Percentiles rank a stretch among this genome's conserved stretches.
phyloP scores from a whole-genome alignment of 257 asterid species.

The Solanum appendiculatum region DNA sequence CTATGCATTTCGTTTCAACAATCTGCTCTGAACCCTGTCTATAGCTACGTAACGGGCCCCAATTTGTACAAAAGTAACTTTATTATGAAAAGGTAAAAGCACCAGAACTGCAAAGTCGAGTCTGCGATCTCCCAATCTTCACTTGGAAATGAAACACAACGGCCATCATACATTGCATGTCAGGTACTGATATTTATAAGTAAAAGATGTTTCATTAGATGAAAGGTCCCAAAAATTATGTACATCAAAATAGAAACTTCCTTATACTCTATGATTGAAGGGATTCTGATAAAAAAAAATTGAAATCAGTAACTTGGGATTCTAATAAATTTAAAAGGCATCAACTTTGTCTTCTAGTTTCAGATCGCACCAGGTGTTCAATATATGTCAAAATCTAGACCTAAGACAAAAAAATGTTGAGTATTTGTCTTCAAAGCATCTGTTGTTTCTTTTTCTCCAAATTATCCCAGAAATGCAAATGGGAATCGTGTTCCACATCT shows the following conservation, averaged over 20 bases:
- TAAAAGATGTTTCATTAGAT: background rate
- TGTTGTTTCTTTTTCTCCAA: background rate
- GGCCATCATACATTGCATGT: constrained; percentile 25
- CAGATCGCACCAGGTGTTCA: background rate
- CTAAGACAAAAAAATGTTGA: background rate
- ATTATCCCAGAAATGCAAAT: background rate
- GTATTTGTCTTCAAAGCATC: background rate
- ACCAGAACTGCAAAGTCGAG: constrained; percentile 90
- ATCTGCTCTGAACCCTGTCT: background rate
- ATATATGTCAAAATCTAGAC: background rate
- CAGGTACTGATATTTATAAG: background rate
- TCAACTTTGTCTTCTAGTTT: background rate
- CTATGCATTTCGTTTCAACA: background rate
- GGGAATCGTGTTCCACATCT: background rate
- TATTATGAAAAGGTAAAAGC: background rate
- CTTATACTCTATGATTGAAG: background rate
- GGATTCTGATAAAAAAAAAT: background rate
- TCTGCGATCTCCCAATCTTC: constrained; percentile 90
- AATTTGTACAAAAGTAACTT: background rate
- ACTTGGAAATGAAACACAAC: constrained; percentile 70
- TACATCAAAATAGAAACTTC: background rate
- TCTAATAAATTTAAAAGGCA: background rate
- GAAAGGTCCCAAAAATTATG: background rate
- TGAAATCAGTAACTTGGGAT: background rate
- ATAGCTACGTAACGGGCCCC: background rate